phyloP scores from a whole-genome alignment of 78 protist genomes.

The Emiliania huxleyi region DNA sequence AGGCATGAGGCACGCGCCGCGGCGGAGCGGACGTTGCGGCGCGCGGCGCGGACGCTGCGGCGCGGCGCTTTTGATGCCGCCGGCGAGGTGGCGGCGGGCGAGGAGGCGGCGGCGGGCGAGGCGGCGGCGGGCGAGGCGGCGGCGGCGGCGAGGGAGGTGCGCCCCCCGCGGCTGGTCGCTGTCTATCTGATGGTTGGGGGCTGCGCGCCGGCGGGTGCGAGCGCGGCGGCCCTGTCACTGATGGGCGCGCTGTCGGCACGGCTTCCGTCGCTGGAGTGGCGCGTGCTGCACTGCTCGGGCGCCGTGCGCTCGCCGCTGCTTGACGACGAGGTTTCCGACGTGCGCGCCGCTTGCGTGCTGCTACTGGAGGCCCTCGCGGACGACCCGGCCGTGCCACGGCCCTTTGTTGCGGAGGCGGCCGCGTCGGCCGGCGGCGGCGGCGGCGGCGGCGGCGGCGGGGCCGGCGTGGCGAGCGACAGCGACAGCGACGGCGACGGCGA shows the following conservation, averaged over 20 bases:
- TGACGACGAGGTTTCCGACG: not conserved
- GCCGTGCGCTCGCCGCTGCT: not conserved
- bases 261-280: not conserved
- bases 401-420: not conserved
- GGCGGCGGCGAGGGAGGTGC: not conserved
- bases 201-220: not conserved
- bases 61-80: no score
- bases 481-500: not conserved
- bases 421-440: not conserved
- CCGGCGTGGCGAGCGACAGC: no score
- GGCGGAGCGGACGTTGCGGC: not conserved
- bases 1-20: not conserved
- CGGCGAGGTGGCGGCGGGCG: not conserved
- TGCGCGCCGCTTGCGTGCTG: not conserved
- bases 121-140: not conserved
- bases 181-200: not conserved
- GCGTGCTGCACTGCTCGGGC: not conserved
- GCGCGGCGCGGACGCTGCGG: not conserved
- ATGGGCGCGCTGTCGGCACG: not conserved
- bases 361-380: not conserved
- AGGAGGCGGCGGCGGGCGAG: not conserved
- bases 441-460: not conserved
- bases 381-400: not conserved
- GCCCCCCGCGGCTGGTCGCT: not conserved
- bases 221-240: not conserved